phyloP scores from a whole-genome alignment of 495 filamentous ascomycete species.

The Cercophora samala region DNA sequence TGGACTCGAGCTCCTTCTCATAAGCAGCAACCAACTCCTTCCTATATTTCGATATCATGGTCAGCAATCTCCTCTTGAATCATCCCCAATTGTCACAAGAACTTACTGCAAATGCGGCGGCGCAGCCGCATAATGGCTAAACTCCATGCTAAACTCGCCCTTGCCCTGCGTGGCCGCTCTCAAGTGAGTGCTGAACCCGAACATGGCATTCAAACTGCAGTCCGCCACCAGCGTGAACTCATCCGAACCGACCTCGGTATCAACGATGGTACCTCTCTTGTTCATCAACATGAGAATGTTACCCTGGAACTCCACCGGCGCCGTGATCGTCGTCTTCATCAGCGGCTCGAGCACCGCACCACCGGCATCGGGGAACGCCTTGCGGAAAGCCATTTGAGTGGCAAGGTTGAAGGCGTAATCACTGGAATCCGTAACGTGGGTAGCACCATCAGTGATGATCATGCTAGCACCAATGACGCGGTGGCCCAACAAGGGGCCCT shows the following conservation, averaged over 20 bases:
- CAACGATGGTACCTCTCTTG: slow-evolving; percentile 92
- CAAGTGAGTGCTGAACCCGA: slow-evolving; percentile 87
- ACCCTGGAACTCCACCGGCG: slow-evolving; percentile 97
- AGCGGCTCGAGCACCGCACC: slow-evolving; percentile 88
- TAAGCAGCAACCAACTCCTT: slow-evolving; percentile 88
- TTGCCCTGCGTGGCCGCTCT: slow-evolving; percentile 96
- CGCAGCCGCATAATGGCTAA: slow-evolving; percentile 87
- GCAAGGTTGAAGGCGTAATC: slow-evolving; percentile 98
- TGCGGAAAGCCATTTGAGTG: slow-evolving; percentile 95
- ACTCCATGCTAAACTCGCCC: slow-evolving; percentile 99
- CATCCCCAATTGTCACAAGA: slow-evolving; percentile 3
- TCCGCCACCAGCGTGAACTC: slow-evolving; percentile 95
- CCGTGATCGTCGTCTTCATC: slow-evolving; percentile 97
- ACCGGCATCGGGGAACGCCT: slow-evolving; percentile 76
- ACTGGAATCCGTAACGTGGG: slow-evolving; percentile 95
- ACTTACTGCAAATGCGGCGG: slow-evolving; percentile 86
- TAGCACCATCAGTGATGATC: slow-evolving; percentile 95
- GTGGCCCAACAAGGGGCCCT: slow-evolving; percentile 91
- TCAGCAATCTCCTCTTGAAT: not conserved
- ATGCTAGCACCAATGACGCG: slow-evolving; percentile 84
- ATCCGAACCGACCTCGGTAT: slow-evolving; percentile 90
- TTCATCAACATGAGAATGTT: slow-evolving; percentile 92
- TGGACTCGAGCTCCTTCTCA: slow-evolving; percentile 76
- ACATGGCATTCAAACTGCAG: slow-evolving; percentile 93
- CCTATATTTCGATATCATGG: slow-evolving; percentile 38